Percentiles rank a stretch among this genome's conserved stretches.
Conservation (phyloP, 164 flowering plant species). For the Liquidambar formosana region DNA sequence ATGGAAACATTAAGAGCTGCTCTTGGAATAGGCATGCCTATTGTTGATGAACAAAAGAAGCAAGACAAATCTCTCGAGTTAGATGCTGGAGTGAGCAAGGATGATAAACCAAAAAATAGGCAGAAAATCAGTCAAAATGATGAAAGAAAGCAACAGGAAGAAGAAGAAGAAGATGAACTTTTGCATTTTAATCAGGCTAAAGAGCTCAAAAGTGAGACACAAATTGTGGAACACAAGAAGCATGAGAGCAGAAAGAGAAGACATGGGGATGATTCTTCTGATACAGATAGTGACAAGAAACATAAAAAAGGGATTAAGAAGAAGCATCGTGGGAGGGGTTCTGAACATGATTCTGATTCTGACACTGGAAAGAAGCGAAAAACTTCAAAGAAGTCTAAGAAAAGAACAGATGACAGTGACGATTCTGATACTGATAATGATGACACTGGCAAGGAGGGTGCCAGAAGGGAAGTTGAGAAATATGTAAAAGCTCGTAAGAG, state of each 20-base stretch:
- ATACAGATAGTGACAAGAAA: constrained; percentile 31
- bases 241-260: constrained; percentile 28
- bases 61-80: constrained; percentile 20
- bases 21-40: constrained; percentile 55
- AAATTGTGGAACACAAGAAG: constrained; percentile 21
- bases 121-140: constrained; percentile 22
- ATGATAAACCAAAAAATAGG: constrained; percentile 24
- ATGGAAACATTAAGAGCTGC: constrained; percentile 90
- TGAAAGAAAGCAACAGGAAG: constrained; percentile 24
- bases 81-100: constrained; percentile 39
- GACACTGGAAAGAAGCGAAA: constrained; percentile 19
- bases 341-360: constrained; percentile 17
- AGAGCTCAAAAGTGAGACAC: constrained; percentile 21
- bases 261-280: constrained; percentile 37
- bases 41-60: constrained; percentile 28
- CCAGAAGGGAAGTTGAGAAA: constrained; percentile 15
- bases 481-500: constrained; percentile 16
- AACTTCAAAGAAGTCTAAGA: constrained; percentile 13
- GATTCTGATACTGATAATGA: constrained; percentile 21
- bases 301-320: constrained; percentile 15
- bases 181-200: constrained; percentile 23
- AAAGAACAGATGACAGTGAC: constrained; percentile 9
- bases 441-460: constrained; percentile 1
- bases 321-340: constrained; percentile 16
- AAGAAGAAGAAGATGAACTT: constrained; percentile 27